phyloP scores from a whole-genome alignment of 177 flowering plant species.

The Vitis hybrid region DNA sequence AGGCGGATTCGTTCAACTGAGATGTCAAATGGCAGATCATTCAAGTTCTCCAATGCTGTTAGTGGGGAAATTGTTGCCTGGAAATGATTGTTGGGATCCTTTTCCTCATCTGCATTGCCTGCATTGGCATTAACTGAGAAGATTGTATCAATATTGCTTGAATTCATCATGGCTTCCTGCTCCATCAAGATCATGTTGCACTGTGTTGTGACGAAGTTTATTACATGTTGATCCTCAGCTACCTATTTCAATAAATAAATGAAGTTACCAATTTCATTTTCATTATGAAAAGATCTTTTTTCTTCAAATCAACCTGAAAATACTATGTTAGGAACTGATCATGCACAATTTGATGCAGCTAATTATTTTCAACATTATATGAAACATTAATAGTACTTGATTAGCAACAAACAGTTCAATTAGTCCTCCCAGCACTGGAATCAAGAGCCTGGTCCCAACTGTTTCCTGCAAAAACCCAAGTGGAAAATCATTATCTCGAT shows the following conservation, averaged over 20 bases:
- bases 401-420: slow-evolving; percentile 67
- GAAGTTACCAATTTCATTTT: too few relatives aligned
- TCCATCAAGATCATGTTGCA: slow-evolving; percentile 44
- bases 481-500: neutral
- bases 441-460: slow-evolving; percentile 58
- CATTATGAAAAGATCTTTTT: too few relatives aligned
- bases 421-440: slow-evolving; percentile 68
- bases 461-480: slow-evolving; percentile 42
- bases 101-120: slow-evolving; percentile 10
- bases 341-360: too few relatives aligned
- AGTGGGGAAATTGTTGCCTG: slow-evolving; percentile 28
- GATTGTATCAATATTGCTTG: slow-evolving; percentile 21
- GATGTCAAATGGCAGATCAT: slow-evolving; percentile 26
- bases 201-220: slow-evolving; percentile 55
- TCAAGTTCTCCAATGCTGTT: slow-evolving; percentile 23
- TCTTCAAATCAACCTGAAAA: too few relatives aligned
- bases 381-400: slow-evolving; percentile 39
- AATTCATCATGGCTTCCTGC: slow-evolving; percentile 38
- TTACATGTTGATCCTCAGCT: slow-evolving; percentile 61
- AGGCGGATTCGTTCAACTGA: slow-evolving; percentile 37
- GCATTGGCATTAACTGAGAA: slow-evolving; percentile 12
- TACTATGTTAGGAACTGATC: too few relatives aligned
- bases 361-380: too few relatives aligned
- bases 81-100: slow-evolving; percentile 10
- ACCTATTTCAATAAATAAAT: slow-evolving; percentile 35